Base-by-base conservation (phyloP, 2,329 filamentous ascomycete genomes). In the Penicillium vulpinum region DNA sequence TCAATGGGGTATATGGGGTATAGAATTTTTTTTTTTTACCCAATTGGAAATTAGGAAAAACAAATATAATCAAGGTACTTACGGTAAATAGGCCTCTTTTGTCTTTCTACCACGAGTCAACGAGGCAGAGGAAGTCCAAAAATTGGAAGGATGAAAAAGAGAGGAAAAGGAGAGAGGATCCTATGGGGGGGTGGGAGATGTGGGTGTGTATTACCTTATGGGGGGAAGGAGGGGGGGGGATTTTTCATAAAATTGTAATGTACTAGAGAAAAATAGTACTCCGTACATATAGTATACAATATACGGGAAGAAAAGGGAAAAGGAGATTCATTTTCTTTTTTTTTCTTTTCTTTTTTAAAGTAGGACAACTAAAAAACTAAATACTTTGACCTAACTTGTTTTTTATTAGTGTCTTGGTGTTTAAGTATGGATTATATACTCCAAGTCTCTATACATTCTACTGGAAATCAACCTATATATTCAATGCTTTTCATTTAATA, bases 81-180 rank as follows among this genome's bases (percentile, higher is more conserved):
- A 72, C 70, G 59, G 66, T 49, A 65, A 63, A 63, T 62, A 46
- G 31, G 51, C 57, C 63, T 64, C 56, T 28, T 44, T 26, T 66
- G 59, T 60, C 60, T 65, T 63, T 65, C 69, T 71, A 70, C 70
- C 70, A 72, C 71, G 69, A 74, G 67, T 63, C 51, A 70, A 72
- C 70, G 67, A 71, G 69, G 66, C 62, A 69, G 49, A 69, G 28
- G 15, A 31, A 49, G 48, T 41, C 28, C 49, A 51, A 41, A 31
- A 24, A 31, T 33, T 33, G 38, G 38, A 65, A 54, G 56, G 56
- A 60, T 53, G 57, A 56, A 51, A 51, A 56, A 51, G 53, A 56
- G n/a, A 51, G 49, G 56, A 64, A 63, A 62, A 67, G 62, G 63
- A 66, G 62, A 60, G 56, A 63, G 67, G 66, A 54, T 60, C 59